Evolutionary conservation across 1,284 basidiomycete species (phyloP).

Genomic region (Ceratobasidium sp.): DNA sequence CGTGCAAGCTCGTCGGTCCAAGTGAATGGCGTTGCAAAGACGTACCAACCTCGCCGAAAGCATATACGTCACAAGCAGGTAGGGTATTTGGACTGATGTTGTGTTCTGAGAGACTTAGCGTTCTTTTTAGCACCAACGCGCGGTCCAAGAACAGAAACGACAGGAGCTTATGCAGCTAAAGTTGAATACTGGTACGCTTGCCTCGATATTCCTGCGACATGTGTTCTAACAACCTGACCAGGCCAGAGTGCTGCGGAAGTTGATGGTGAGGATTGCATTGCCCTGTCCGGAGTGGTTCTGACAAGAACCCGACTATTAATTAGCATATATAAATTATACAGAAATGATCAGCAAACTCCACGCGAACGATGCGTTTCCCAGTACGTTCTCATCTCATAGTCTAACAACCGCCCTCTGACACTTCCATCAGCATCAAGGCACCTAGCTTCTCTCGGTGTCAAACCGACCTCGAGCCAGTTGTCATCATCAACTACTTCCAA

Average conservation of each 20-base stretch:
- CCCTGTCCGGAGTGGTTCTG: neutral
- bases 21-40: constrained; percentile 18
- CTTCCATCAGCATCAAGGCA: constrained; percentile 3
- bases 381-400: neutral
- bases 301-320: constrained; percentile 10
- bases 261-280: constrained; percentile 20
- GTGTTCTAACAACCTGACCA: neutral
- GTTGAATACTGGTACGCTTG: constrained; percentile 1
- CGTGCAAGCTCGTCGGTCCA: constrained; percentile 5
- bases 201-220: neutral
- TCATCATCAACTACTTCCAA: neutral
- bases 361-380: constrained; percentile 12
- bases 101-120: neutral
- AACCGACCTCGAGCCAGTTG: neutral
- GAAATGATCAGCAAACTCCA: constrained; percentile 21
- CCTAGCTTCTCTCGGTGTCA: neutral
- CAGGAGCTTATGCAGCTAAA: constrained; percentile 22
- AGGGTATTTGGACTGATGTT: neutral
- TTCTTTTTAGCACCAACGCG: neutral
- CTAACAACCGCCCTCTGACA: neutral
- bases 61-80: constrained; percentile 33
- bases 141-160: constrained; percentile 5
- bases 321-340: constrained; percentile 31
- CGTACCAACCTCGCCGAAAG: constrained; percentile 11
- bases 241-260: constrained; percentile 24